Conservation (phyloP, 352 stramenopile genomes). For the Elongisporangium prolatum region DNA sequence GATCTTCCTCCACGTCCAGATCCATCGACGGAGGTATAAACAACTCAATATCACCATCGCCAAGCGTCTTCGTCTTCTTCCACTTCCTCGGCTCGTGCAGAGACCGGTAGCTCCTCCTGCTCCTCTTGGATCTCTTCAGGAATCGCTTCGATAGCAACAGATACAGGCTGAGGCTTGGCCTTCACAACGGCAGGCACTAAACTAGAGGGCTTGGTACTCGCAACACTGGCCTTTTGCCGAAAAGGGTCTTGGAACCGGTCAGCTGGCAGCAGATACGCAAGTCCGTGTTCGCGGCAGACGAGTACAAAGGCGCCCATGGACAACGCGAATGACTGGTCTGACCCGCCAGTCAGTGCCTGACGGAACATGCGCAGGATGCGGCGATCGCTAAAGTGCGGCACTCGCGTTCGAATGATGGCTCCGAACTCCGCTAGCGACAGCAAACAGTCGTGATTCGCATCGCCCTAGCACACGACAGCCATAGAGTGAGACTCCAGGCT, state of each 20-base stretch:
- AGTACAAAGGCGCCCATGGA: slow-evolving; percentile 67
- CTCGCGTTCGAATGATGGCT: slow-evolving; percentile 48
- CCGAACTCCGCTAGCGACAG: slow-evolving; percentile 67
- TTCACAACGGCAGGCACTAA: not conserved
- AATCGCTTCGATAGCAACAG: slow-evolving; percentile 14
- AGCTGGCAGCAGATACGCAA: slow-evolving; percentile 59
- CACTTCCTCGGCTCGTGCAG: slow-evolving; percentile 40
- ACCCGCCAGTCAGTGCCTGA: slow-evolving; percentile 55
- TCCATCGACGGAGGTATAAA: not conserved
- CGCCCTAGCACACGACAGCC: slow-evolving; percentile 25
- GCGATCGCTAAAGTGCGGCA: slow-evolving; percentile 59
- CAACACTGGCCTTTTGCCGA: not conserved
- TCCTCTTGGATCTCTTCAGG: slow-evolving; percentile 26
- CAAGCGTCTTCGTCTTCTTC: slow-evolving; percentile 32
- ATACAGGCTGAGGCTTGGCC: not conserved
- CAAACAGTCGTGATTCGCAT: slow-evolving; percentile 70
- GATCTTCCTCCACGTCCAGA: not conserved
- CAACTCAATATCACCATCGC: slow-evolving; percentile 18
- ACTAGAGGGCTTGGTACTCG: not conserved
- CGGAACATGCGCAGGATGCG: slow-evolving; percentile 75
- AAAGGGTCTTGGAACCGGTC: slow-evolving; percentile 58
- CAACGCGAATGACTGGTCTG: slow-evolving; percentile 64
- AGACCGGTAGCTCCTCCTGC: slow-evolving; percentile 4
- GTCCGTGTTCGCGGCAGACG: slow-evolving; percentile 66
- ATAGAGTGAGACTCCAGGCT: slow-evolving; percentile 1